phyloP scores from a whole-genome alignment of 176 grass and related monocot genomes.

The Poa pratensis region DNA sequence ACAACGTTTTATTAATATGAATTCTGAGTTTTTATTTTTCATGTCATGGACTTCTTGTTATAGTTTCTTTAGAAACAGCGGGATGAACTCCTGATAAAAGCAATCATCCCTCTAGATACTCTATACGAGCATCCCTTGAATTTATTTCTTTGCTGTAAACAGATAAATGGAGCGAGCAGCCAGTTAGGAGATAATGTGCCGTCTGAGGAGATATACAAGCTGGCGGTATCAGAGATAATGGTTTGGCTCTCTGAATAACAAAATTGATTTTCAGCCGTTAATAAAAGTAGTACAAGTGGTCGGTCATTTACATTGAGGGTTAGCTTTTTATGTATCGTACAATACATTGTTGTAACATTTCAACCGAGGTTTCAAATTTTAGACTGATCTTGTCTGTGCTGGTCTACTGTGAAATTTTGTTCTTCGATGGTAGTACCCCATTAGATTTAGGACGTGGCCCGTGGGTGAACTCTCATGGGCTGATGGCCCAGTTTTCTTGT shows the following conservation, averaged over 20 bases:
- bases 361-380: not conserved
- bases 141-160: not conserved
- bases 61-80: no score
- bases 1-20: no score
- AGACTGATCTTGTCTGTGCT: not conserved
- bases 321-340: not conserved
- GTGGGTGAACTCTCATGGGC: not conserved
- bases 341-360: not conserved
- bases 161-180: slow-evolving; percentile 41
- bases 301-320: not conserved
- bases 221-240: slow-evolving; percentile 66
- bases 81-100: not conserved
- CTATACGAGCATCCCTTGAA: not conserved
- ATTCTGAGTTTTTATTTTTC: no score
- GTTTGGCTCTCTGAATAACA: slow-evolving; percentile 51
- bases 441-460: not conserved
- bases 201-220: slow-evolving; percentile 54
- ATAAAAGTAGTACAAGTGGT: no score
- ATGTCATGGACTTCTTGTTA: no score
- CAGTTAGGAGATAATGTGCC: slow-evolving; percentile 13
- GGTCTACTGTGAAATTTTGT: not conserved
- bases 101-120: not conserved
- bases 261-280: no score
- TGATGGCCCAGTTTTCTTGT: not conserved
- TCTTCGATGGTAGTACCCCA: not conserved